Evolutionary conservation across 2,329 filamentous ascomycete species (phyloP), one percentile per base, ranked within the genome.

Genomic region (Trichoderma hamatum): DNA sequence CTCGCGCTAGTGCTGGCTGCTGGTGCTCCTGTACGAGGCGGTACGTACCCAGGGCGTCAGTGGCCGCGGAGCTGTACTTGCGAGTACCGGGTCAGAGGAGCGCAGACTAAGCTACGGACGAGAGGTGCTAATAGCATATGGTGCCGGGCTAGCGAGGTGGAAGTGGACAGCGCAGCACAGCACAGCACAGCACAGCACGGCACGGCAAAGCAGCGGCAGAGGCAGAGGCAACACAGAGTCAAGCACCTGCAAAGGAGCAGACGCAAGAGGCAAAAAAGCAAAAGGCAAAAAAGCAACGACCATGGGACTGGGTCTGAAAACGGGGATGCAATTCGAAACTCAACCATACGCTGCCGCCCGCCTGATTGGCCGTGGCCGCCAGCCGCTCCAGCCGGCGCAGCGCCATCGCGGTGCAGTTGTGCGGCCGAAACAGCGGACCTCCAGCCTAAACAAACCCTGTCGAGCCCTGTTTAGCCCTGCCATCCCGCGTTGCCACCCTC

Each of bases 281-380:
- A 30, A 56, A 24, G 54, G 30, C 28, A 56, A 55, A 34, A 56
- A n/a, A 16, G 30, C 46, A 24, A 11, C 19, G 21, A 49, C n/a
- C 46, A 49, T 49, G 46, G 9, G n/a, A 24, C 46, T 46, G 43
- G n/a, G 46, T 62, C 70, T 71, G 71, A 69, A 74, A 71, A 72
- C 72, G 70, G 60, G 39, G 69, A 62, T 65, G 58, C 36, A 60
- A 28, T 66, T 43, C 51, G 39, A 66, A 66, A 66, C 63, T 70
- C 60, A 67, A 61, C 43, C 56, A 36, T 76, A 77, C 78, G 79
- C 78, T 75, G 77, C 73, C 73, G 70, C 72, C 39, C 32, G 26
- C 55, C 67, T 80, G 76, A 81, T 81, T 81, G 79, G 82, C 72
- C 68, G 34, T 43, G 43, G 56, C n/a, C 49, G 59, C 69, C 71